Base-by-base conservation (phyloP, 768 basidiomycete species). In the Suillus placidus region DNA sequence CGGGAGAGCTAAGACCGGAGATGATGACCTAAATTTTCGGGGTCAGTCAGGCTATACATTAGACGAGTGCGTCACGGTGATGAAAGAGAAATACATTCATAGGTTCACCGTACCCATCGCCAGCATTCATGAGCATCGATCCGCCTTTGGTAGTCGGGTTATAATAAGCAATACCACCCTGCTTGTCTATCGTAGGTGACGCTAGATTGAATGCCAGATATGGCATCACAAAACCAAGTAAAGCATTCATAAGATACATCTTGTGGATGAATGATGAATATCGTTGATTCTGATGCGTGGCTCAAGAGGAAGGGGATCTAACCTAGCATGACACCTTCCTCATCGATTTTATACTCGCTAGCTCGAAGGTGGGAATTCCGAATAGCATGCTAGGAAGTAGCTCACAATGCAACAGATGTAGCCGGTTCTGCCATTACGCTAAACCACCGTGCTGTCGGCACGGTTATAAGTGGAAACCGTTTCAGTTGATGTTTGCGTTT, bases 1-100 rank as follows among this genome's bases (percentile, higher is more conserved):
- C 77, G 0, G 85, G 76, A 9, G 87, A 88, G 70, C 88, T 90
- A 49, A 82, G 69, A 0, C 84, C 88, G 2, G 90, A 91, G 63
- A 91, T 83, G 67, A 92, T 89, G 55, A 91, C 81, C 83, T 84
- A 51, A 13, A 20, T 18, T n/a, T 20, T 42, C 26, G 42, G 51
- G 47, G 54, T 20, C 16, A 40, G 20, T 51, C 58, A 58, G 20
- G 37, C 1, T 23, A 47, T 23, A 16, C 12, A 61, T 60, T 43
- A 45, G 26, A n/a, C 14, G 37, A 37, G 26, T 5, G 6, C 14
- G 5, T 54, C 16, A 10, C 2, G 38, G 8, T 6, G 60, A 63
- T 65, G 42, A 23, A 26, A 7, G 20, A 2, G 14, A 61, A 71
- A 35, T 63, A 82, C 84, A 73, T 88, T 80, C 69, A 85, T 66